Evolutionary conservation across 306 rosid species (phyloP).

Genomic region (Vigna angularis): DNA sequence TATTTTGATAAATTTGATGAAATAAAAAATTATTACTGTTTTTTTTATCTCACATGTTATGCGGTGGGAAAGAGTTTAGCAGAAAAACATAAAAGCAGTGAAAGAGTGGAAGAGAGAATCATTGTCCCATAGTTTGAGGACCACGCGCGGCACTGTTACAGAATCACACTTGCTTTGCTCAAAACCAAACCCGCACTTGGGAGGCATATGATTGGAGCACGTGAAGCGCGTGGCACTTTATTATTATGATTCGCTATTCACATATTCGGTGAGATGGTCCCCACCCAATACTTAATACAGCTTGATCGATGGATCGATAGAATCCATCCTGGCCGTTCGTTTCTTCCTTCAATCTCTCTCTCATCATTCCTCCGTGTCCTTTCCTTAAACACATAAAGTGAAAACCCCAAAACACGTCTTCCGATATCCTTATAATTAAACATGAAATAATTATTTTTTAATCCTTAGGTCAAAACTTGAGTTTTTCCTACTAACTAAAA

Average conservation of each 20-base stretch:
- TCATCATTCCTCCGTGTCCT: neutral
- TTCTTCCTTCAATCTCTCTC: neutral
- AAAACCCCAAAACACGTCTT: neutral
- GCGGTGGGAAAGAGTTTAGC: neutral
- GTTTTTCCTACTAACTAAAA: neutral
- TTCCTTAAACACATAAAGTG: constrained; percentile 6
- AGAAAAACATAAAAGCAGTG: neutral
- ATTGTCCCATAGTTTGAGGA: constrained; percentile 26
- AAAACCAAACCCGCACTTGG: constrained; percentile 39
- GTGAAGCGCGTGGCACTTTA: constrained; percentile 55
- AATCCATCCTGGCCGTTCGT: constrained; percentile 41
- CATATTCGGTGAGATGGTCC: constrained; percentile 43
- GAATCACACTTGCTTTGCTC: neutral
- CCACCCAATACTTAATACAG: constrained; percentile 25
- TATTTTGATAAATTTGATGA: too few species aligned
- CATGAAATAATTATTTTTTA: neutral
- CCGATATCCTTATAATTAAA: neutral
- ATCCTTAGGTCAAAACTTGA: constrained; percentile 19
- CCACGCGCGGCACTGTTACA: constrained; percentile 48
- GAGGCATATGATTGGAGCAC: constrained; percentile 50
- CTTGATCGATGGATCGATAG: constrained; percentile 14
- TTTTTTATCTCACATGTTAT: neutral
- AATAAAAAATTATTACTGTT: neutral
- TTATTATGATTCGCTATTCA: constrained; percentile 15
- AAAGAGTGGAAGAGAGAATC: constrained; percentile 34